Percentiles rank a stretch among this genome's conserved stretches.
Conservation (phyloP, 106 monocot species). For the Agapanthus africanus region DNA sequence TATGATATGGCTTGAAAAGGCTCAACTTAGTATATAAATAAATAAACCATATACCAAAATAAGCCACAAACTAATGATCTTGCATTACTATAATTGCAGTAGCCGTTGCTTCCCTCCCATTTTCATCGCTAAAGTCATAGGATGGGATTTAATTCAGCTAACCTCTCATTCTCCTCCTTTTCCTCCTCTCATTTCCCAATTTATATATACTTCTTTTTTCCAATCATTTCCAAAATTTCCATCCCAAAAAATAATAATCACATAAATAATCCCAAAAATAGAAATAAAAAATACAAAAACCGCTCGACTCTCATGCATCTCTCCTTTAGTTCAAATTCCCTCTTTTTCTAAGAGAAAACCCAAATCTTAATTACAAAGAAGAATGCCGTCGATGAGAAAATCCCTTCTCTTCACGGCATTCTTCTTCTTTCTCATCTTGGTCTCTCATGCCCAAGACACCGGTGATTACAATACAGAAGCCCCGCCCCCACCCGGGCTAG, state of each 20-base stretch:
- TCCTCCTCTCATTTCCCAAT: not conserved
- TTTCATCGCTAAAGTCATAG: conserved; percentile 1
- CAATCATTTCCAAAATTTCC: not conserved
- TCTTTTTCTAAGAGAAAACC: not conserved
- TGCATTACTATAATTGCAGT: too few relatives aligned
- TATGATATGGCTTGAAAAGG: too few relatives aligned
- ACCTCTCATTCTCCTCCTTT: conserved; percentile 7
- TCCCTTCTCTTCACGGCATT: conserved; percentile 16
- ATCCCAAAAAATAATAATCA: not conserved
- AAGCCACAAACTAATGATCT: too few relatives aligned
- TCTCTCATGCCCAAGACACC: conserved; percentile 22
- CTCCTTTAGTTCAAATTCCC: not conserved
- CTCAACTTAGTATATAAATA: too few relatives aligned
- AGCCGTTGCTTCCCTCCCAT: not conserved
- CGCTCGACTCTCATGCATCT: not conserved
- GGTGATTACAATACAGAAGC: not conserved
- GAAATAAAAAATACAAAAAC: not conserved
- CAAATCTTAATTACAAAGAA: not conserved
- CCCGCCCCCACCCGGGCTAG: conserved; percentile 26
- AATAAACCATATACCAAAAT: too few relatives aligned
- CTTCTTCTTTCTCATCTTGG: conserved; percentile 7
- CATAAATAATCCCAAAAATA: not conserved
- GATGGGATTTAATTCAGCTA: not conserved
- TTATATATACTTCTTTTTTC: not conserved
- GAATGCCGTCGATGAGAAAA: conserved; percentile 17